Percentiles rank a stretch among this genome's conserved stretches.
phyloP scores from a whole-genome alignment of 495 filamentous ascomycete genomes.

The Xylaria acuta region DNA sequence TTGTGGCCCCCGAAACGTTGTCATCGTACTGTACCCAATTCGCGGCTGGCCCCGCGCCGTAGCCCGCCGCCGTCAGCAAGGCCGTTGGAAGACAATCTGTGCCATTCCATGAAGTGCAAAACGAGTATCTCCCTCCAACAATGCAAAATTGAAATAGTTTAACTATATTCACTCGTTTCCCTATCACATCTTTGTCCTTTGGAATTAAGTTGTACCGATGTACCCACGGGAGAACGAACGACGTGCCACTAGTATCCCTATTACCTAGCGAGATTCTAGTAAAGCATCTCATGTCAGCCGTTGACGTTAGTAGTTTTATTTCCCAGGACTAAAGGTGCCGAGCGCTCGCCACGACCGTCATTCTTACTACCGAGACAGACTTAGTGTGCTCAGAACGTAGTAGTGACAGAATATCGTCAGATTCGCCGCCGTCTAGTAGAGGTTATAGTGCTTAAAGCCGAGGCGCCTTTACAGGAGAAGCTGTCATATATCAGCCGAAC shows the following conservation, averaged over 20 bases:
- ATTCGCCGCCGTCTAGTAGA: background rate
- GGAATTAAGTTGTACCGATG: background rate
- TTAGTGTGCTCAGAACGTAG: background rate
- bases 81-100: background rate
- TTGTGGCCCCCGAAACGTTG: slow-evolving; percentile 1
- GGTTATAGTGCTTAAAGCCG: background rate
- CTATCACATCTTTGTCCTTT: background rate
- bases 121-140: background rate
- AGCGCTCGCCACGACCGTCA: slow-evolving; percentile 11
- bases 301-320: background rate
- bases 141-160: background rate
- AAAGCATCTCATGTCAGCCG: background rate
- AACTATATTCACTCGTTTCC: background rate
- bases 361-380: slow-evolving; percentile 14
- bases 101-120: background rate
- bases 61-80: background rate
- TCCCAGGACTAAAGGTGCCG: background rate
- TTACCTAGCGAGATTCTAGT: background rate
- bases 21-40: background rate
- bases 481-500: background rate
- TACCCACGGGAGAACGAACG: background rate
- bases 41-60: slow-evolving; percentile 9
- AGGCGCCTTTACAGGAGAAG: background rate
- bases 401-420: slow-evolving; percentile 14
- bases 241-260: background rate